Conservation (phyloP, 352 stramenopile genomes). For the Phytophthora boehmeriae region DNA sequence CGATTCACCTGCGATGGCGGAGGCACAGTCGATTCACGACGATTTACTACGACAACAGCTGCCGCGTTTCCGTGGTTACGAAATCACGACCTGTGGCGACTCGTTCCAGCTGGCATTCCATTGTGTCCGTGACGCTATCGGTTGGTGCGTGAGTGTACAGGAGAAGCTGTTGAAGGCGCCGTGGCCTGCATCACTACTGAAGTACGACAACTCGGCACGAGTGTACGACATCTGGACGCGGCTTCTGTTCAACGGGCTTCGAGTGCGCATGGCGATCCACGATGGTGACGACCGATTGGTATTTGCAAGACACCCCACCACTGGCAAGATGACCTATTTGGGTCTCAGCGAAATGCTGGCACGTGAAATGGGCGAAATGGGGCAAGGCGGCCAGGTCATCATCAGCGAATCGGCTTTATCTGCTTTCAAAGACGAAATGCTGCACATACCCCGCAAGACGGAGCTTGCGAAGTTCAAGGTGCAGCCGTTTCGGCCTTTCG, state of each 20-base stretch:
- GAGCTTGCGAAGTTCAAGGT: conserved; percentile 32
- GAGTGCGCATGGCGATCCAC: conserved; percentile 84
- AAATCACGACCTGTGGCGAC: conserved; percentile 81
- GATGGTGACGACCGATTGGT: conserved; percentile 67
- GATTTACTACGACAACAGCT: conserved; percentile 66
- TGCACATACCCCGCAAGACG: conserved; percentile 4
- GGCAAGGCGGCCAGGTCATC: conserved; percentile 70
- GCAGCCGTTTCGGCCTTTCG: conserved; percentile 33
- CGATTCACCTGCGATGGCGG: conserved; percentile 52
- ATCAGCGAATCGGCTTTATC: conserved; percentile 60
- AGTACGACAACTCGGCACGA: conserved; percentile 46
- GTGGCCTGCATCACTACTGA: conserved; percentile 58
- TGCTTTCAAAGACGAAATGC: conserved; percentile 49
- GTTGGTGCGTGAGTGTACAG: conserved; percentile 69
- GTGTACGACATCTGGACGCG: conserved; percentile 63
- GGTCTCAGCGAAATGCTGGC: conserved; percentile 72
- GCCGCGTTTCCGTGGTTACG: conserved; percentile 65
- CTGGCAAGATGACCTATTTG: conserved; percentile 80
- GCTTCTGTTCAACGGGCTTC: conserved; percentile 69
- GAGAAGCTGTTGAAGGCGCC: conserved; percentile 61
- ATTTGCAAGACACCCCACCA: conserved; percentile 71
- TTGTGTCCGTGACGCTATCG: conserved; percentile 63
- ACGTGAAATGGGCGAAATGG: conserved; percentile 69
- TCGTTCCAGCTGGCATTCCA: conserved; percentile 86
- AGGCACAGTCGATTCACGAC: conserved; percentile 77